Percentiles rank a stretch among this genome's conserved stretches.
These are phyloP conservation scores for Mortierella antarctica DNA, from an alignment of 192 early-diverging fungal species.

Conservation along the genomic window DNA sequence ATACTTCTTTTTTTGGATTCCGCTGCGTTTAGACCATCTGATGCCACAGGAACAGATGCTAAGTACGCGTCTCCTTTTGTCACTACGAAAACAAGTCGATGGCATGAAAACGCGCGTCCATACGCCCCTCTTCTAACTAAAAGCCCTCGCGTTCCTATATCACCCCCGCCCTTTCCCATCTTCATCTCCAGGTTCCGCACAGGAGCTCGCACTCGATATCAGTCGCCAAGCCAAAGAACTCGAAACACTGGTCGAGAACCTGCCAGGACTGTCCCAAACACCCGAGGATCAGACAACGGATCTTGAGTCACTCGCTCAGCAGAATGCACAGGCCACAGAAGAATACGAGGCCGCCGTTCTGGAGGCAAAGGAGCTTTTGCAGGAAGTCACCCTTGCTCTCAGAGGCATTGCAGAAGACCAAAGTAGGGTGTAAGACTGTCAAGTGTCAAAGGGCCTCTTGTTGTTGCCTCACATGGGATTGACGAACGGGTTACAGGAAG, in stretches of 20 bases:
- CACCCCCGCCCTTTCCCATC: not conserved
- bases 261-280: conserved; percentile 58
- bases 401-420: conserved; percentile 59
- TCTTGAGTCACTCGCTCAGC: conserved; percentile 50
- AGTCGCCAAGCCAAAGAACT: conserved; percentile 65
- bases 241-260: conserved; percentile 58
- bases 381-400: conserved; percentile 56
- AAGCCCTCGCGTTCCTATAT: not conserved
- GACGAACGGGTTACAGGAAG: too few relatives aligned
- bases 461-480: too few relatives aligned
- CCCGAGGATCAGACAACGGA: conserved; percentile 59
- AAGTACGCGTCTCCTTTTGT: conserved; percentile 24
- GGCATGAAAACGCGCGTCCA: too few relatives aligned
- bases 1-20: not conserved
- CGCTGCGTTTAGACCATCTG: conserved; percentile 30
- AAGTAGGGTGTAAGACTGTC: conserved; percentile 6
- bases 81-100: not conserved
- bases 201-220: conserved; percentile 62
- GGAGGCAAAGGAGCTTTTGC: conserved; percentile 52
- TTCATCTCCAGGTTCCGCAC: conserved; percentile 45
- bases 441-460: not conserved
- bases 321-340: conserved; percentile 55
- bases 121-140: not conserved
- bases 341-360: conserved; percentile 57
- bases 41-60: conserved; percentile 59